Evolutionary conservation across 2,329 filamentous ascomycete genomes (phyloP).

Genomic region (Penicillium sp.): DNA sequence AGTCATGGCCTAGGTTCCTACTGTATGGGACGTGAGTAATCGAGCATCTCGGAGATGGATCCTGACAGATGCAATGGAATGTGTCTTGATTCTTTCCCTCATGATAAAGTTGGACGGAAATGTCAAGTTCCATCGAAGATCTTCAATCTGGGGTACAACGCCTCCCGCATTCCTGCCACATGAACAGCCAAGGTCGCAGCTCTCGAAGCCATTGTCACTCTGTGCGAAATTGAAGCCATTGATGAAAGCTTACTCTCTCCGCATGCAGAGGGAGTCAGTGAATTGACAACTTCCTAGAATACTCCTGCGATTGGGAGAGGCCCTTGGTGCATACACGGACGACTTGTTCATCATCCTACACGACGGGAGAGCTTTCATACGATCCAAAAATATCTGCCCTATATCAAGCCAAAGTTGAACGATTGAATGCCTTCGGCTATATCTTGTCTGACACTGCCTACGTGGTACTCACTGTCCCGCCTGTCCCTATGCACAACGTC

Average conservation of each 20-base stretch:
- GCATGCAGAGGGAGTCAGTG: slow-evolving; percentile 15
- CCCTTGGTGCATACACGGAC: background rate
- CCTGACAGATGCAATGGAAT: background rate
- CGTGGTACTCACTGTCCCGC: background rate
- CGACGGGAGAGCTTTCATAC: background rate
- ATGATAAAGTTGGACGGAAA: background rate
- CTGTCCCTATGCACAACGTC: background rate
- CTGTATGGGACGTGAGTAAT: background rate
- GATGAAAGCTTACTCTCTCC: background rate
- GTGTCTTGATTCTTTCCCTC: background rate
- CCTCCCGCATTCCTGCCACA: slow-evolving; percentile 10
- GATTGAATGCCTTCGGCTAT: no score
- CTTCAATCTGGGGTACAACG: background rate
- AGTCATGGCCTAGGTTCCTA: background rate
- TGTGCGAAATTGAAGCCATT: background rate
- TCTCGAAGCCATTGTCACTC: background rate
- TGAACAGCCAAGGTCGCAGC: slow-evolving; percentile 2
- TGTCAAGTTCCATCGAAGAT: slow-evolving; percentile 4
- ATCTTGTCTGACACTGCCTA: background rate
- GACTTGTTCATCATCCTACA: background rate
- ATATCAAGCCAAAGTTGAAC: no score
- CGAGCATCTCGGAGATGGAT: background rate
- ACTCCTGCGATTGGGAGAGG: background rate
- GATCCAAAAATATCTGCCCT: no score
- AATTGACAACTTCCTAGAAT: no score